Base-by-base conservation (phyloP, 768 basidiomycete genomes). In the Calocera viscosa region DNA sequence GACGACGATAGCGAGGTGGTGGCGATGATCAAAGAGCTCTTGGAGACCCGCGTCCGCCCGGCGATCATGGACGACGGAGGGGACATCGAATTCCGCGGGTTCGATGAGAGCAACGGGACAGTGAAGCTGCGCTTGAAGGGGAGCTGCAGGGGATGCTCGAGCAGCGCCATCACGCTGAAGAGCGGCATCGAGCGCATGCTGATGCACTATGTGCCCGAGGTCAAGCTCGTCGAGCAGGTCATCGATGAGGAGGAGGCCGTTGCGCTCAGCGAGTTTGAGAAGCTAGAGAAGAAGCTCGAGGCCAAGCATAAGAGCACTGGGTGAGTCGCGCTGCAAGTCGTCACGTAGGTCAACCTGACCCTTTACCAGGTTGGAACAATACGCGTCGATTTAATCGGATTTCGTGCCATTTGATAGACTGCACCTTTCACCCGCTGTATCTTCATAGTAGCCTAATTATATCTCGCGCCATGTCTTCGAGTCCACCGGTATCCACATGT, bases 41-140 rank as follows among this genome's bases (percentile, higher is more conserved):
- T 99, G 64, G 95, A 97, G 74, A 98, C 94, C 1, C 80, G 96
- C 16, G 93, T 99, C 19, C 80, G 96, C 66, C 96, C 96, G 3
- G 91, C 94, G 2, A 98, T 99, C 68, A 94, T 94, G 90, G 96
- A 98, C 75, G 95, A 99, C 67, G 96, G 96, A 0, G 96, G 96
- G 1, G 96, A 98, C 75, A 94, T 99, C 67, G 95, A 98, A 77
- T 99, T 90, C 75, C 84, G 88, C 38, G 94, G 91, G 1, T 95
- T 98, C 72, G 82, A 84, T 64, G 91, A 95, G 70, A 85, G 84
- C 24, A 76, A 78, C 26, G 90, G 90, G 0, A 72, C 90, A 33
- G 95, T 99, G 3, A 84, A 83, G 74, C 81, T 99, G 33, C 95
- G 89, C 76, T 81, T 99, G 68, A 98, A 98, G 80, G 96, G 96